Percentiles rank a stretch among this genome's conserved stretches.
phyloP scores from a whole-genome alignment of 2,329 filamentous ascomycete species.

The Lachnellula arida region DNA sequence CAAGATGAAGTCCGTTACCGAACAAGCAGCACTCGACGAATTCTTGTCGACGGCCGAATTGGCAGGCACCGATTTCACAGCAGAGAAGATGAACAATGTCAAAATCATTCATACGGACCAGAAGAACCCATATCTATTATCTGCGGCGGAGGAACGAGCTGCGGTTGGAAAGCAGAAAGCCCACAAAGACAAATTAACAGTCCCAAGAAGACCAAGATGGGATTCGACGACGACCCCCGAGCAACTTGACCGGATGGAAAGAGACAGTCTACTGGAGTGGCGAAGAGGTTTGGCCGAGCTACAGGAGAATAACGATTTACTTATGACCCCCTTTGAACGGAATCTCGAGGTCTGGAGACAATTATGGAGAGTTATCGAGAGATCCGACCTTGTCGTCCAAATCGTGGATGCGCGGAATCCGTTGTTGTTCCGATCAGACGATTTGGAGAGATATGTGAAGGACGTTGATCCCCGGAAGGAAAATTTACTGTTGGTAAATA shows the following conservation, averaged over 20 bases:
- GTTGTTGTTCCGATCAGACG: constrained; percentile 87
- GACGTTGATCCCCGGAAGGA: constrained; percentile 83
- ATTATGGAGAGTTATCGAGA: constrained; percentile 95
- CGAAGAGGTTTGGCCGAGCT: constrained; percentile 84
- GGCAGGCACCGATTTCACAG: constrained; percentile 97
- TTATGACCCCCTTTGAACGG: constrained; percentile 97
- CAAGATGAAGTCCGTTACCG: constrained; percentile 98
- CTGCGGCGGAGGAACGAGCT: constrained; percentile 74
- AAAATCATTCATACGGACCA: constrained; percentile 98
- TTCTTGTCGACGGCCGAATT: constrained; percentile 94
- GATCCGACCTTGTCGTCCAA: constrained; percentile 92
- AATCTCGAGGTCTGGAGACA: constrained; percentile 98
- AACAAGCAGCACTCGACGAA: constrained; percentile 94
- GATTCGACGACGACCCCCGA: constrained; percentile 77
- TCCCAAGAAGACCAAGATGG: constrained; percentile 87
- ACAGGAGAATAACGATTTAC: constrained; percentile 86
- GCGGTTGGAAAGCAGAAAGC: constrained; percentile 76
- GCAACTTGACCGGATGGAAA: constrained; percentile 74
- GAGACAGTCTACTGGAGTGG: constrained; percentile 81
- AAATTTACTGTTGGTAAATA: constrained; percentile 92
- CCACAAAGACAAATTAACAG: constrained; percentile 75
- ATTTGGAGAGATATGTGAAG: constrained; percentile 91
- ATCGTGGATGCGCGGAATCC: constrained; percentile 98
- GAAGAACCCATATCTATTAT: constrained; percentile 89
- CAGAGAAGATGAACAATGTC: constrained; percentile 97